These are phyloP conservation scores for Salvia miltiorrhiza DNA, from an alignment of 257 asterid species.

Conservation along the genomic window DNA sequence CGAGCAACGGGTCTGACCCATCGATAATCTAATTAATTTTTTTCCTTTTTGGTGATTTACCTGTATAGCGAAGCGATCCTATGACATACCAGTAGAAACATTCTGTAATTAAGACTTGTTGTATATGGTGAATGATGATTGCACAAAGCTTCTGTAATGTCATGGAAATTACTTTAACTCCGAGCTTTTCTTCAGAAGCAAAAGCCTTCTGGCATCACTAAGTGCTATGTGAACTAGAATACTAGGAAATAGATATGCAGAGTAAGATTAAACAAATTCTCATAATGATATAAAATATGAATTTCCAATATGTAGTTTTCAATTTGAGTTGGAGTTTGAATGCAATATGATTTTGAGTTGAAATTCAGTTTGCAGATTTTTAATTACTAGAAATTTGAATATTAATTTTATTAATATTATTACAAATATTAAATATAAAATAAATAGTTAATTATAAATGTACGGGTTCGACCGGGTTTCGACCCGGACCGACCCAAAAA, in stretches of 20 bases:
- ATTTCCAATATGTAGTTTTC: not conserved
- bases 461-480: no score
- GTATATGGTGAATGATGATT: not conserved
- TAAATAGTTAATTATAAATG: no score
- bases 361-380: no score
- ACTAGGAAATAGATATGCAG: slow-evolving; percentile 11
- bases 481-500: no score
- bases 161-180: not conserved
- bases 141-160: not conserved
- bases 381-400: no score
- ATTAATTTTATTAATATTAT: no score
- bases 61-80: not conserved
- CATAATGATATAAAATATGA: not conserved
- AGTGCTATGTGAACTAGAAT: not conserved
- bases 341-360: no score
- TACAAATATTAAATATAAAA: no score
- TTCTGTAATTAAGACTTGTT: not conserved
- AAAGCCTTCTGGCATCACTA: not conserved
- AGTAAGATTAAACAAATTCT: not conserved
- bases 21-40: no score
- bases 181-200: not conserved
- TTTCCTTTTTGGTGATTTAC: not conserved
- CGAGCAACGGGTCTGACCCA: no score
- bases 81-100: not conserved
- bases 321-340: no score